Evolutionary conservation across 2,329 filamentous ascomycete genomes (phyloP).

Genomic region (Aspergillus cejpii): DNA sequence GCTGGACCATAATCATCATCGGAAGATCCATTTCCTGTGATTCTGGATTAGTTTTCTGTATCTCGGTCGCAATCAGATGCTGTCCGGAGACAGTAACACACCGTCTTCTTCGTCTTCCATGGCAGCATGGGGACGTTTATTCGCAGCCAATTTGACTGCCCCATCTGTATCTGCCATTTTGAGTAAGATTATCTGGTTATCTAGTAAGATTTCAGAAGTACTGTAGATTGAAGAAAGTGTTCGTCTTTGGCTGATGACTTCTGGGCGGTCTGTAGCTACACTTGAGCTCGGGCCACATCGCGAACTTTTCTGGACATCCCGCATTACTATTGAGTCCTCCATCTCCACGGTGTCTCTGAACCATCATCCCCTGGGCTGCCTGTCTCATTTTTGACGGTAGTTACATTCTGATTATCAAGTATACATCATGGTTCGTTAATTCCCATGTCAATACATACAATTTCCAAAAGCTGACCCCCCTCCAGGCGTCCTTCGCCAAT

Average conservation of each 20-base stretch:
- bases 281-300: conserved; percentile 26
- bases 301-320: conserved; percentile 27
- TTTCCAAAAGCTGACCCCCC: conserved; percentile 9
- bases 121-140: conserved; percentile 54
- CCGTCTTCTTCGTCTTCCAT: conserved; percentile 45
- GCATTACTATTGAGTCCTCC: conserved; percentile 11
- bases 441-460: conserved; percentile 1
- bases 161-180: conserved; percentile 29
- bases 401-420: conserved; percentile 10
- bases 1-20: conserved; percentile 92
- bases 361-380: conserved; percentile 14
- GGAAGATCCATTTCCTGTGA: conserved; percentile 44
- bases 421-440: conserved; percentile 27
- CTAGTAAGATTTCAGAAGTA: conserved; percentile 1
- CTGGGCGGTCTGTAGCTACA: conserved; percentile 16
- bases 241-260: background rate
- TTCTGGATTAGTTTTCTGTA: conserved; percentile 11
- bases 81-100: conserved; percentile 14
- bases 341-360: conserved; percentile 2
- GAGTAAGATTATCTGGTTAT: background rate
- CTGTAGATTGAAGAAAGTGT: conserved; percentile 5
- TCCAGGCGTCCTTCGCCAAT: conserved; percentile 50
- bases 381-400: conserved; percentile 13
- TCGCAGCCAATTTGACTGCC: conserved; percentile 26
- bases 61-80: background rate